These are phyloP conservation scores for Hirsutella thompsonii DNA, from an alignment of 2,329 filamentous ascomycete species.

Conservation along the genomic window DNA sequence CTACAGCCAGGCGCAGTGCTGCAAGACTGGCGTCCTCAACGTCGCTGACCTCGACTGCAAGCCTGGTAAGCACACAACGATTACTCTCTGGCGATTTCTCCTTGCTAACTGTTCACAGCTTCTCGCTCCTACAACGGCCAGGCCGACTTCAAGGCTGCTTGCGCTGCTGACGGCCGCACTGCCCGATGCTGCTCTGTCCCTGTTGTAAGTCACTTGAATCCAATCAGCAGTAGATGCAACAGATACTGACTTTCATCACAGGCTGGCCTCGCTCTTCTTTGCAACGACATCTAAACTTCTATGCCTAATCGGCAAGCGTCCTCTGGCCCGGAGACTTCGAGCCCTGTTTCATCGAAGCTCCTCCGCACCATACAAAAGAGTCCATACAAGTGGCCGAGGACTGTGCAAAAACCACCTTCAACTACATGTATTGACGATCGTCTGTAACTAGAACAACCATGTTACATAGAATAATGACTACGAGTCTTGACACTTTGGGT, in stretches of 20 bases:
- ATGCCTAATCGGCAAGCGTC: background rate
- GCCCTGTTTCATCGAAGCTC: background rate
- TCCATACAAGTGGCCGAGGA: too few relatives aligned
- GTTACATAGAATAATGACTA: too few relatives aligned
- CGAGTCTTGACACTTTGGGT: too few relatives aligned
- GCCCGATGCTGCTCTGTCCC: constrained; percentile 1
- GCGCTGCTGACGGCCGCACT: background rate
- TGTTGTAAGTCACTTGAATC: background rate
- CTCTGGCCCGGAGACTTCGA: background rate
- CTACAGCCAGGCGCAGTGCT: background rate
- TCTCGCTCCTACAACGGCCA: background rate
- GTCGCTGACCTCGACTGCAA: constrained; percentile 1
- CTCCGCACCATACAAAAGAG: too few relatives aligned
- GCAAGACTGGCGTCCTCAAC: background rate
- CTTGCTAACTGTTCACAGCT: background rate
- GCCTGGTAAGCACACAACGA: too few relatives aligned
- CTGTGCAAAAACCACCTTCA: too few relatives aligned
- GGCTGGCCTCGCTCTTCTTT: background rate
- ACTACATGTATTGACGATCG: too few relatives aligned
- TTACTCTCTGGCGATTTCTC: background rate
- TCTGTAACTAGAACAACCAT: too few relatives aligned
- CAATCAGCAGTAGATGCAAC: background rate
- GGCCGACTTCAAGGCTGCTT: background rate
- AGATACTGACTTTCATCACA: background rate
- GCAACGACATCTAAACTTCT: background rate